These are phyloP conservation scores for Neurospora sp. DNA, from an alignment of 2,329 filamentous ascomycete species.

Conservation along the genomic window DNA sequence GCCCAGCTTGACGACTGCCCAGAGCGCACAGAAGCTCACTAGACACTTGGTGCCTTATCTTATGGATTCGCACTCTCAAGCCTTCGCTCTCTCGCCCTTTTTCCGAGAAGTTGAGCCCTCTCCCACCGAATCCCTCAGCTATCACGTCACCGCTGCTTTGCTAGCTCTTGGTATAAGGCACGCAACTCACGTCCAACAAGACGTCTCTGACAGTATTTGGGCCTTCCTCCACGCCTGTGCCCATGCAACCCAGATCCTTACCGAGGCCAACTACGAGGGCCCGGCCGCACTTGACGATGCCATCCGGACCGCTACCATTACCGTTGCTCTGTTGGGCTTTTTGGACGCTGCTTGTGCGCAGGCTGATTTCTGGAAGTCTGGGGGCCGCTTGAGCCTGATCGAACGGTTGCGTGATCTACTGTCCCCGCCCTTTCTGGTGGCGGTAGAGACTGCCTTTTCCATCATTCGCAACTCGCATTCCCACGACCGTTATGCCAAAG, in stretches of 20 bases:
- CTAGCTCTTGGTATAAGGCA: constrained; percentile 72
- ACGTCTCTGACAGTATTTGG: constrained; percentile 56
- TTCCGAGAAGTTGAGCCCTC: constrained; percentile 77
- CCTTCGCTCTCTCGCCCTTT: constrained; percentile 69
- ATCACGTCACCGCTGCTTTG: constrained; percentile 68
- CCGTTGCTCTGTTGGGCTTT: constrained; percentile 83
- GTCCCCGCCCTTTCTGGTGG: constrained; percentile 74
- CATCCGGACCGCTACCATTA: constrained; percentile 61
- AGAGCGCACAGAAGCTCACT: constrained; percentile 70
- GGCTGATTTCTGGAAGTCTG: constrained; percentile 69
- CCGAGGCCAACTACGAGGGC: constrained; percentile 44
- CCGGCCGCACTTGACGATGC: constrained; percentile 55
- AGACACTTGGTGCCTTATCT: constrained; percentile 75
- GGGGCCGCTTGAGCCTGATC: constrained; percentile 64
- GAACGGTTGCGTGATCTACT: constrained; percentile 62
- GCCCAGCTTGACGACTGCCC: constrained; percentile 56
- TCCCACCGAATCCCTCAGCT: constrained; percentile 76
- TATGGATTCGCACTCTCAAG: constrained; percentile 70
- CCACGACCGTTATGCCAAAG: constrained; percentile 54
- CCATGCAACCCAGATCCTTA: constrained; percentile 46
- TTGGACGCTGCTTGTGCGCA: constrained; percentile 71
- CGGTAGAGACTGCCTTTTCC: constrained; percentile 82
- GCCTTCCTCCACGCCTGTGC: constrained; percentile 64
- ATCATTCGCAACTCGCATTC: constrained; percentile 73
- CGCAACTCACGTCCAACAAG: constrained; percentile 50